Evolutionary conservation across 2,329 filamentous ascomycete genomes (phyloP).

Genomic region (Didymella pomorum): DNA sequence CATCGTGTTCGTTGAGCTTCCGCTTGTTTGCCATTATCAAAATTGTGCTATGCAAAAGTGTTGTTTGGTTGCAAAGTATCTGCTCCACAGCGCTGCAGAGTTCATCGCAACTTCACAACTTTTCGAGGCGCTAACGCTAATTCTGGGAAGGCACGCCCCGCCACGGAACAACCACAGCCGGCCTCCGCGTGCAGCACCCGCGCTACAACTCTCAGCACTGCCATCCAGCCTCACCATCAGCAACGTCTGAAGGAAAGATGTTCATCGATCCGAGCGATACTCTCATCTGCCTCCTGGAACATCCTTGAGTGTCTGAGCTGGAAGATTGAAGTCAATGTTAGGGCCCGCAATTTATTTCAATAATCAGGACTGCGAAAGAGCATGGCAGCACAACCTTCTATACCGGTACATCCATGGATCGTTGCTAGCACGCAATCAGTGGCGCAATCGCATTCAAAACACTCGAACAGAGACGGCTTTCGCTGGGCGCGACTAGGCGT

Average conservation of each 20-base stretch:
- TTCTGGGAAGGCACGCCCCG: slow-evolving; percentile 19
- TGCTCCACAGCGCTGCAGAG: slow-evolving; percentile 15
- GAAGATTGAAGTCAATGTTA: not conserved
- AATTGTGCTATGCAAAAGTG: slow-evolving; percentile 1
- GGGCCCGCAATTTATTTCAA: not conserved
- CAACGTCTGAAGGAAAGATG: not conserved
- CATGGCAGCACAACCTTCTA: not conserved
- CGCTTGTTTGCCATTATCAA: slow-evolving; percentile 50
- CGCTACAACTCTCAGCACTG: not conserved
- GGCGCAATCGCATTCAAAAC: not conserved
- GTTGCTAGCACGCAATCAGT: not conserved
- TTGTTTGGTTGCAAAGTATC: slow-evolving; percentile 12
- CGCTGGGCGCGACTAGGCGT: not conserved
- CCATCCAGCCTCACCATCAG: not conserved
- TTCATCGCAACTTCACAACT: slow-evolving; percentile 27
- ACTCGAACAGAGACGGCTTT: not conserved
- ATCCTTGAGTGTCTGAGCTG: not conserved
- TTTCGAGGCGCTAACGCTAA: slow-evolving; percentile 29
- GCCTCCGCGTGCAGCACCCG: not conserved
- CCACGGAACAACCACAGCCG: slow-evolving; percentile 22
- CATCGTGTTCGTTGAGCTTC: slow-evolving; percentile 59
- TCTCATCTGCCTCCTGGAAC: not conserved
- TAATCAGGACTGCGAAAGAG: not conserved
- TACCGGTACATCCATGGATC: not conserved
- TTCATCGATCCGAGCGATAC: not conserved